Evolutionary conservation across 2,329 filamentous ascomycete genomes (phyloP), one percentile per base, ranked within the genome.

Genomic region (Myrmaecium sp.): DNA sequence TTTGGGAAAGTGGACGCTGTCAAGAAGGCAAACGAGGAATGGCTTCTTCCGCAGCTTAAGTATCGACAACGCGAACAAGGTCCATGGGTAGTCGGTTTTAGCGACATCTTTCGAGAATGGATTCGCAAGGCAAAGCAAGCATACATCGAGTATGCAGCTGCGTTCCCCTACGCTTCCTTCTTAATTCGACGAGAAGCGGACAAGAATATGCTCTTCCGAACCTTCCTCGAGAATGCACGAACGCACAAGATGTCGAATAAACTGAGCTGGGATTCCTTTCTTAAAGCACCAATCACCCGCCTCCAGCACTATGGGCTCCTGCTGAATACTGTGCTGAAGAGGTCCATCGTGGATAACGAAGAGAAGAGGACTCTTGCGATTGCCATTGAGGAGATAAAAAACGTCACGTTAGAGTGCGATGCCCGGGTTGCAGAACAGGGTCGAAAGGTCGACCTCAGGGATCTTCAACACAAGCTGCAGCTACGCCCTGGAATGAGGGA

Each of bases 101-200:
- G 84, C 46, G 89, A 95, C 44, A 81, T 98, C 26, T 95, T 98
- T 60, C 66, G 89, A 31, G 89, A 98, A 55, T 98, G 89, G 89
- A 93, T 95, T 34, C 71, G 89, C 35, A 95, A 94, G 51, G 89
- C 89, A 17, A 82, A 76, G 49, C 60, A 66, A 3, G 76, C 81
- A 7, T 98, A 95, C 47, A 73, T 94, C 33, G 83, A 92, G 31
- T 98, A 95, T 49, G 86, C 86, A 20, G 74, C 77, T 1, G 74
- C 74, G 1, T 95, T 89, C 39, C 86, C 86, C 1, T 72, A 75
- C 31, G 86, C 89, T 1, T 74, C 73, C 19, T 84, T 80, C 45
- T 60, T 84, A 28, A 71, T 98, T 11, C 75, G 83, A 28, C 78
- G 77, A 44, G 89, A 98, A 52, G 64, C 75, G 1, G 74, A 84